Evolutionary conservation across 768 basidiomycete genomes (phyloP).

Genomic region (Boletales sp.): DNA sequence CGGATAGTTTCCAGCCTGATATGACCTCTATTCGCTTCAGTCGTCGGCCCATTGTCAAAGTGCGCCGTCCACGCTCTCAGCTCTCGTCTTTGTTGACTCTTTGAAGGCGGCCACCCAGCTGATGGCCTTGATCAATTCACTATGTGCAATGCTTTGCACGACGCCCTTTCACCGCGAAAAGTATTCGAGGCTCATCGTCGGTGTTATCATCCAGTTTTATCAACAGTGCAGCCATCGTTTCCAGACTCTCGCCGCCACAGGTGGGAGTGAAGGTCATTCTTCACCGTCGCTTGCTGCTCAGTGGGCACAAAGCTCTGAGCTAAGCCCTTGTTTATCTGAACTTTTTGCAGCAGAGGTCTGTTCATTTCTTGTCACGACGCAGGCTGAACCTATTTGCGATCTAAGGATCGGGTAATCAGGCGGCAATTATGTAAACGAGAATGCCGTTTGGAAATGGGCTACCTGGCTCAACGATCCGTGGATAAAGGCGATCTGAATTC

Average conservation of each 20-base stretch:
- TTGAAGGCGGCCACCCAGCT: conserved; percentile 77
- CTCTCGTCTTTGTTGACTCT: conserved; percentile 1
- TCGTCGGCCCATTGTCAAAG: conserved; percentile 75
- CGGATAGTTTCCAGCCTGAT: conserved; percentile 88
- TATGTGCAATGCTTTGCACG: conserved; percentile 85
- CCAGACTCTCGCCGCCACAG: conserved; percentile 59
- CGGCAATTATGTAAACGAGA: conserved; percentile 70
- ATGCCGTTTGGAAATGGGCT: conserved; percentile 69
- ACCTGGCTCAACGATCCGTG: conserved; percentile 55
- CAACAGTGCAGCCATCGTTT: conserved; percentile 89
- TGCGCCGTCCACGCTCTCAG: conserved; percentile 23
- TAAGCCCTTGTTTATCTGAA: conserved; percentile 71
- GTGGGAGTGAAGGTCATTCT: conserved; percentile 37
- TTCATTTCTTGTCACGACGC: conserved; percentile 5
- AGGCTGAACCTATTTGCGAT: conserved; percentile 1
- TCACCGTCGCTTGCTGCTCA: conserved; percentile 58
- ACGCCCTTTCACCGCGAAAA: conserved; percentile 95
- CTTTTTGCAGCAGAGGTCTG: conserved; percentile 53
- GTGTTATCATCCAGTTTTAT: conserved; percentile 94
- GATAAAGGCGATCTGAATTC: conserved; percentile 62
- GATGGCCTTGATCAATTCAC: conserved; percentile 85
- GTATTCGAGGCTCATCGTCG: conserved; percentile 89
- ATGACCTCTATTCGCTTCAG: conserved; percentile 61
- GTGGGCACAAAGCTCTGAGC: conserved; percentile 84
- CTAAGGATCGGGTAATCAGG: conserved; percentile 42